Evolutionary conservation across 2,329 filamentous ascomycete genomes (phyloP).

Genomic region (Pestalotiopsis sp.): DNA sequence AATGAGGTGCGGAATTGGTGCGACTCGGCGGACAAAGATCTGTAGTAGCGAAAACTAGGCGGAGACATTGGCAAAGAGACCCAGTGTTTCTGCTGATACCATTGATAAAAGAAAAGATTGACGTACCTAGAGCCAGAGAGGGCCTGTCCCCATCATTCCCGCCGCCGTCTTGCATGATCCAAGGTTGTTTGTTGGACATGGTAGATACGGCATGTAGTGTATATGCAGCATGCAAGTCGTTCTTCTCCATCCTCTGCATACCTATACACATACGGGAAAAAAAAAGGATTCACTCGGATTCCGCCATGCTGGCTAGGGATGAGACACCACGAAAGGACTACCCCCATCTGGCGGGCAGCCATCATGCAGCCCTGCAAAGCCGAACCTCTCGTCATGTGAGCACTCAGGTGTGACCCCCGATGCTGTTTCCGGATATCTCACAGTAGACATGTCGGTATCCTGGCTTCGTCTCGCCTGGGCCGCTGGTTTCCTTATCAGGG

Average conservation of each 20-base stretch:
- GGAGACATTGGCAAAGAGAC: not conserved
- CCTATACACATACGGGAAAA: not conserved
- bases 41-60: not conserved
- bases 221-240: not conserved
- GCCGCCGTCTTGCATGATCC: not conserved
- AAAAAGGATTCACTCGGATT: not conserved
- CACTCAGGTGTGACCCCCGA: not conserved
- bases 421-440: not conserved
- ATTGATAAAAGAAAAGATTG: constrained; percentile 6
- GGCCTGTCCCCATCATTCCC: not conserved
- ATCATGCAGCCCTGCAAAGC: not conserved
- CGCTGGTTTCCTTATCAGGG: constrained; percentile 1
- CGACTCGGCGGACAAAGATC: not conserved
- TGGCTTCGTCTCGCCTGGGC: not conserved
- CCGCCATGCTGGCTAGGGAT: not conserved
- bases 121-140: not conserved
- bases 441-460: not conserved
- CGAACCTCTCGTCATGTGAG: constrained; percentile 3
- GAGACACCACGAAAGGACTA: not conserved
- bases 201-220: constrained; percentile 2
- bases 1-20: constrained; percentile 2
- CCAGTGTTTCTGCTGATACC: constrained; percentile 1
- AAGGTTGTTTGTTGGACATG: not conserved
- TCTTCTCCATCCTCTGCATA: not conserved
- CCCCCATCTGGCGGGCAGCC: not conserved